Base-by-base conservation (phyloP, 371 early-diverging fungal species). In the Apophysomyces trapeziformis region DNA sequence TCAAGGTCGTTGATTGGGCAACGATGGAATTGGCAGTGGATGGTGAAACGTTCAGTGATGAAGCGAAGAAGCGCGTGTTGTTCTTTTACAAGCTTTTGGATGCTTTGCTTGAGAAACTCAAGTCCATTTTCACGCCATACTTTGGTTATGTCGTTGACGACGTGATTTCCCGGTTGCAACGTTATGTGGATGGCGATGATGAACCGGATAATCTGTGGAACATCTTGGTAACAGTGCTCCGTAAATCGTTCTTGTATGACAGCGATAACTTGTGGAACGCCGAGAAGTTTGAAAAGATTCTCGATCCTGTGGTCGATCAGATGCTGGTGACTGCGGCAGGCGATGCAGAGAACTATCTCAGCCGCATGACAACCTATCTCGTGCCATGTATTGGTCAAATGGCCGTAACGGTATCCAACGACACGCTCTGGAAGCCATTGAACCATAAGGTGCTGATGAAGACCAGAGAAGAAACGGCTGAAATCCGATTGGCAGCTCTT, bases 1-100 rank as follows among this genome's bases (percentile, higher is more conserved):
- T 95, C 68, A 92, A 92, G 80, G 72, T 93, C 18, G 83, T 93
- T 45, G 94, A 95, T 56, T 98, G 98, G 98, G 94, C 95, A 4
- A 91, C 89, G 5, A 77, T 84, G 60, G 90, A 88, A 65, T 66
- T 84, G 57, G 73, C 79, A 50, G 73, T 65, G 7, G 74, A 76
- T 11, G 67, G 67, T 5, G 63, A 69, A 38, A 71, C 67, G 21
- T 63, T 74, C 21, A 60, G 68, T 65, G 71, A 84, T 43, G 83
- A 82, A 16, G 71, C 73, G 7, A 70, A 78, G n/a, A 83, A 85
- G 57, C 89, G 94, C 38, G 80, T 85, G 38, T 59, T 89, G 36
- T 88, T 93, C 79, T 91, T 97, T 77, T 96, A 92, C 84, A 87
- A 89, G 65, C 64, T 93, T 54, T 65, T 90, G 37, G 91, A 94